A percentile compares a stretch with the other conserved stretches of the same genome.
phyloP scores from a whole-genome alignment of 495 filamentous ascomycete genomes.

The Mycothermus thermophilus region DNA sequence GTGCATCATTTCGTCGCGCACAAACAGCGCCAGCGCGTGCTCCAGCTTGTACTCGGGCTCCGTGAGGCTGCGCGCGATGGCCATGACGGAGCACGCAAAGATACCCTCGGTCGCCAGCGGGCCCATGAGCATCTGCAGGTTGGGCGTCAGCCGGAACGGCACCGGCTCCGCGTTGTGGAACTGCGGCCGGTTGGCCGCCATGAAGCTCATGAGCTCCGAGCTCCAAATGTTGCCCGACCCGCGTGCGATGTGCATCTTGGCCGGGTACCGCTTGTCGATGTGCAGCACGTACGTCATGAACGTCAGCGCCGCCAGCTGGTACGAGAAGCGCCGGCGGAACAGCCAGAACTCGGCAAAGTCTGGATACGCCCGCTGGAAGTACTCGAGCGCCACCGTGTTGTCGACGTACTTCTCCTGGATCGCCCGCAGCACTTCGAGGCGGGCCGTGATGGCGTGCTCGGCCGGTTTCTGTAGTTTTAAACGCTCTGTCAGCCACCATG shows the following conservation, averaged over 20 bases:
- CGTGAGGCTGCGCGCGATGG: constrained; percentile 88
- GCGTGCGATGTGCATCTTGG: constrained; percentile 85
- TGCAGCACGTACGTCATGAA: constrained; percentile 99
- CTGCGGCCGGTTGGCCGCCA: constrained; percentile 64
- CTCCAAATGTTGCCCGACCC: constrained; percentile 91
- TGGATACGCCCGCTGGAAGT: constrained; percentile 81
- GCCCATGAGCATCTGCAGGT: constrained; percentile 88
- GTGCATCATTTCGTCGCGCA: constrained; percentile 94
- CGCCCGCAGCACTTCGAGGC: constrained; percentile 74
- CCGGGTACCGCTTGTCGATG: constrained; percentile 86
- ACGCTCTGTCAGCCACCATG: too few species aligned
- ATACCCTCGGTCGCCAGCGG: constrained; percentile 91
- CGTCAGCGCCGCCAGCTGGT: constrained; percentile 88
- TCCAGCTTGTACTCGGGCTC: constrained; percentile 84
- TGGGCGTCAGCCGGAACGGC: constrained; percentile 92
- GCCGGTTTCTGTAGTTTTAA: constrained; percentile 39
- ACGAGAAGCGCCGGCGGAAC: constrained; percentile 90
- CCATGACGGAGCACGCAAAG: constrained; percentile 83
- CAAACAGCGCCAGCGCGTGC: constrained; percentile 82
- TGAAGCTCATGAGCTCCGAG: constrained; percentile 74
- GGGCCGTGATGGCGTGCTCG: constrained; percentile 53
- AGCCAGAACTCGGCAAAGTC: constrained; percentile 92
- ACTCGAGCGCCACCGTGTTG: constrained; percentile 63
- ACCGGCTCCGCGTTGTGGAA: constrained; percentile 93
- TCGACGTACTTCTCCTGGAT: constrained; percentile 89